A percentile compares a stretch with the other conserved stretches of the same genome.
Evolutionary conservation across 148 eudicot species (phyloP).

Genomic region (Amaranthus palmeri): DNA sequence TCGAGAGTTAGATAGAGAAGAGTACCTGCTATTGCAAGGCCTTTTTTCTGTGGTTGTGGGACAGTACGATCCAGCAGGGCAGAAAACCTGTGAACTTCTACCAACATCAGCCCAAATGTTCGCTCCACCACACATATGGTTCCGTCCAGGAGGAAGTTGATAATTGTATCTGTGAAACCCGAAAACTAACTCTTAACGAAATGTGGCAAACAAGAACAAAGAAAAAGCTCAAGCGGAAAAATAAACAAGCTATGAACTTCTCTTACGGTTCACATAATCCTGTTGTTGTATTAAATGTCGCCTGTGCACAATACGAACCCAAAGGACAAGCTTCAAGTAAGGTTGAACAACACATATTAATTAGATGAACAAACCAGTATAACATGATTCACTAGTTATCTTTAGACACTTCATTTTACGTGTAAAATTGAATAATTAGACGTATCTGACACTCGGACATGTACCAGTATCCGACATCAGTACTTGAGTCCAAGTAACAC

Average conservation of each 20-base stretch:
- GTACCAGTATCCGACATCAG: too few species aligned
- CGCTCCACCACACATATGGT: slow-evolving; percentile 94
- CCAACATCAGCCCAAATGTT: slow-evolving; percentile 75
- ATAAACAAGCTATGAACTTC: not conserved
- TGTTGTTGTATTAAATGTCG: slow-evolving; percentile 44
- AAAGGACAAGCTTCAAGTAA: slow-evolving; percentile 75
- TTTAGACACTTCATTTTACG: too few species aligned
- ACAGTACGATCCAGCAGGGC: slow-evolving; percentile 86
- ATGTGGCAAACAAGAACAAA: not conserved
- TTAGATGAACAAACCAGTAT: too few species aligned
- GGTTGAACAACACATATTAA: slow-evolving; percentile 6
- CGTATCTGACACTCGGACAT: too few species aligned
- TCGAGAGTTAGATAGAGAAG: slow-evolving; percentile 12
- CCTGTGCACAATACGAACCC: slow-evolving; percentile 81
- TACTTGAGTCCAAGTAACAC: too few species aligned
- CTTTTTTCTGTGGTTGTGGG: slow-evolving; percentile 50
- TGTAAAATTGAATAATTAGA: too few species aligned
- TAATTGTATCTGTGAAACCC: slow-evolving; percentile 59
- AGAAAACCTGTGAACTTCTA: slow-evolving; percentile 51
- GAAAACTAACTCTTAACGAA: slow-evolving; percentile 4
- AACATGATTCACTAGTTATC: too few species aligned
- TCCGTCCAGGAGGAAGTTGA: slow-evolving; percentile 56
- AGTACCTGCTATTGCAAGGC: slow-evolving; percentile 71
- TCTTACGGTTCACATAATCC: slow-evolving; percentile 92
- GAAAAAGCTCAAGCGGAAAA: not conserved